Conservation (phyloP, 1,284 basidiomycete species). For the Cryptococcus amylolentus region DNA sequence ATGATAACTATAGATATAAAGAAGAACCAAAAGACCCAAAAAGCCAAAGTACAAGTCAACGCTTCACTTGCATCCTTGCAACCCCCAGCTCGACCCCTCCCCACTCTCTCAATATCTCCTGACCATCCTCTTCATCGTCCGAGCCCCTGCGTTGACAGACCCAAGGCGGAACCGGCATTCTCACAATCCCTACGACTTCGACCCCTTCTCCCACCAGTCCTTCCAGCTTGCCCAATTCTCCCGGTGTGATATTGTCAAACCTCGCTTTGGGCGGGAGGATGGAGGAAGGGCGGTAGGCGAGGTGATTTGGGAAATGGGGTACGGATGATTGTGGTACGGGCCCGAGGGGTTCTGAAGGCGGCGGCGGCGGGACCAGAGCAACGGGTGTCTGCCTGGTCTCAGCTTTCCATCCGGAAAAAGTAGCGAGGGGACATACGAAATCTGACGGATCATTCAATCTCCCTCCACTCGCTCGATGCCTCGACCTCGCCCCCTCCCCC, state of each 20-base stretch:
- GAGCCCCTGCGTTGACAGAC: neutral
- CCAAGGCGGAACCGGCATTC: slow-evolving; percentile 33
- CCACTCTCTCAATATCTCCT: slow-evolving; percentile 31
- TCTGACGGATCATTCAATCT: neutral
- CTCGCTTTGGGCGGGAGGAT: slow-evolving; percentile 27
- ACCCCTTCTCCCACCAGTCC: slow-evolving; percentile 28
- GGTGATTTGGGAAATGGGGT: slow-evolving; percentile 42
- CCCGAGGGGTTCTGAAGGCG: neutral
- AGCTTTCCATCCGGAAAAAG: neutral
- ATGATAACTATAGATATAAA: too few species aligned
- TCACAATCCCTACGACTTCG: slow-evolving; percentile 36
- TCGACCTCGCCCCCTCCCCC: neutral
- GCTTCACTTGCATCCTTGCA: slow-evolving; percentile 11
- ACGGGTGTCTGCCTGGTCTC: slow-evolving; percentile 21
- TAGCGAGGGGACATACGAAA: slow-evolving; percentile 8
- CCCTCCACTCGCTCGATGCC: neutral
- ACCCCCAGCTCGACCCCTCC: slow-evolving; percentile 32
- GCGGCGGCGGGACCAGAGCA: slow-evolving; percentile 25
- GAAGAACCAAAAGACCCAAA: too few species aligned
- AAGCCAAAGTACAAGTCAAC: neutral
- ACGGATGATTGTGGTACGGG: slow-evolving; percentile 22
- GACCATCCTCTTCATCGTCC: slow-evolving; percentile 17
- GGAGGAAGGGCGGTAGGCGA: slow-evolving; percentile 37
- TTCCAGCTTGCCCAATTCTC: slow-evolving; percentile 18
- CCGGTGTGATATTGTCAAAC: slow-evolving; percentile 10